Evolutionary conservation across 257 asterid species (phyloP).

Genomic region (Dorcoceras hygrometricum): DNA sequence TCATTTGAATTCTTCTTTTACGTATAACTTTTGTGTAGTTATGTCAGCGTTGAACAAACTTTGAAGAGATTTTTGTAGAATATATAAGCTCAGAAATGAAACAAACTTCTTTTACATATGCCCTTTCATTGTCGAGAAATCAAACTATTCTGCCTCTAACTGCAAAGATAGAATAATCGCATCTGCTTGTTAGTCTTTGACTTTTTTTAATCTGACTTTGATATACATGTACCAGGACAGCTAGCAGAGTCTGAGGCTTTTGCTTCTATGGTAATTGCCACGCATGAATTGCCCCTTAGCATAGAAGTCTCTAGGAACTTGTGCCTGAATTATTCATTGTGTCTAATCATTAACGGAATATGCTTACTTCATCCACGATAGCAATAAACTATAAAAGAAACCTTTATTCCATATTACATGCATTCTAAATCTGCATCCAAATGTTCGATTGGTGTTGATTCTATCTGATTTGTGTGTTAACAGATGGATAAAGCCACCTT

Average conservation of each 20-base stretch:
- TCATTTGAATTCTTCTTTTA: neutral
- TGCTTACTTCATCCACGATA: too few species aligned
- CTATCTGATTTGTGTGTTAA: slow-evolving; percentile 1
- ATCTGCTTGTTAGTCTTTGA: too few species aligned
- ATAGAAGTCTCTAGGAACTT: neutral
- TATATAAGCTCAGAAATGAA: too few species aligned
- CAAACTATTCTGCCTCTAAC: too few species aligned
- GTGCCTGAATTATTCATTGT: neutral
- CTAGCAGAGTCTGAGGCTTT: neutral
- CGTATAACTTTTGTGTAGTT: too few species aligned
- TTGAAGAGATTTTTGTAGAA: neutral
- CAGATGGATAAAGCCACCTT: slow-evolving; percentile 90
- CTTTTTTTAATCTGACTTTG: too few species aligned
- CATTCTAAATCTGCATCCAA: neutral
- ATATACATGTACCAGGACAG: neutral
- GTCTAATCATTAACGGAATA: neutral
- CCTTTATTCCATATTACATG: neutral
- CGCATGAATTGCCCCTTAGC: neutral
- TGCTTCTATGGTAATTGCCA: neutral
- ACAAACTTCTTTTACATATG: too few species aligned
- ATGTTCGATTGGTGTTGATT: neutral
- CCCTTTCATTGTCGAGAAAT: too few species aligned
- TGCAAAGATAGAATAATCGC: too few species aligned
- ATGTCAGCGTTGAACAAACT: neutral
- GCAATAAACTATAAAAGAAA: too few species aligned